phyloP scores from a whole-genome alignment of 805 yeast genomes.

The Starmerella cellae region DNA sequence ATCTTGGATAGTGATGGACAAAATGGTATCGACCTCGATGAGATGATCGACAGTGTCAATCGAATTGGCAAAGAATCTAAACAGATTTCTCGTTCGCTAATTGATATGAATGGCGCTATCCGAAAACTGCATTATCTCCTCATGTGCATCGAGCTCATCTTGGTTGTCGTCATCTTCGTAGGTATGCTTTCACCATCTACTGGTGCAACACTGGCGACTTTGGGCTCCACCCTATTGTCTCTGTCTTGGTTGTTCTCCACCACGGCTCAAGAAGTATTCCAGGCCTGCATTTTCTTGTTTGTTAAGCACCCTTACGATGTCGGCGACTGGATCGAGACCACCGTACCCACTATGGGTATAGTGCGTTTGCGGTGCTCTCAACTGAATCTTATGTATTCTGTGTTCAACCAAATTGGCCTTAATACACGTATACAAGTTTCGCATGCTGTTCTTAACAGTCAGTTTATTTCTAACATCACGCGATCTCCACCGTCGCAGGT shows the following conservation, averaged over 20 bases:
- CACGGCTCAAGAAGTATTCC: slow-evolving; percentile 30
- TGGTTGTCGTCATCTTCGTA: slow-evolving; percentile 29
- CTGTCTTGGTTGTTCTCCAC: slow-evolving; percentile 30
- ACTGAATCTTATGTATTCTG: slow-evolving; percentile 29
- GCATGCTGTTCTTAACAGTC: slow-evolving; percentile 28
- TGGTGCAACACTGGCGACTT: slow-evolving; percentile 30
- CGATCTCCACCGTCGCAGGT: slow-evolving; percentile 27
- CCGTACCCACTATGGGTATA: slow-evolving; percentile 17
- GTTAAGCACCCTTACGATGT: slow-evolving; percentile 33
- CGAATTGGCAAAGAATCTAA: slow-evolving; percentile 28
- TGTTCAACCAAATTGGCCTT: slow-evolving; percentile 23
- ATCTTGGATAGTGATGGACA: slow-evolving; percentile 28
- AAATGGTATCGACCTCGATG: slow-evolving; percentile 29
- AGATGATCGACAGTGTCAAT: slow-evolving; percentile 26
- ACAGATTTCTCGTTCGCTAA: slow-evolving; percentile 27
- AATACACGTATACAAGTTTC: slow-evolving; percentile 29
- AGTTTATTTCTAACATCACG: slow-evolving; percentile 29
- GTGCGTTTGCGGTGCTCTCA: slow-evolving; percentile 25
- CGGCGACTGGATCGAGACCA: slow-evolving; percentile 30
- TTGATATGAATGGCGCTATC: slow-evolving; percentile 32
- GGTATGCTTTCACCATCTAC: slow-evolving; percentile 33
- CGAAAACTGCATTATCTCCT: slow-evolving; percentile 29
- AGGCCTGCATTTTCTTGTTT: slow-evolving; percentile 30
- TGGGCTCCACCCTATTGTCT: slow-evolving; percentile 31
- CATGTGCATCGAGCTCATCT: slow-evolving; percentile 24